phyloP scores from a whole-genome alignment of 106 monocot genomes.

The Platanthera guangdongensis region DNA sequence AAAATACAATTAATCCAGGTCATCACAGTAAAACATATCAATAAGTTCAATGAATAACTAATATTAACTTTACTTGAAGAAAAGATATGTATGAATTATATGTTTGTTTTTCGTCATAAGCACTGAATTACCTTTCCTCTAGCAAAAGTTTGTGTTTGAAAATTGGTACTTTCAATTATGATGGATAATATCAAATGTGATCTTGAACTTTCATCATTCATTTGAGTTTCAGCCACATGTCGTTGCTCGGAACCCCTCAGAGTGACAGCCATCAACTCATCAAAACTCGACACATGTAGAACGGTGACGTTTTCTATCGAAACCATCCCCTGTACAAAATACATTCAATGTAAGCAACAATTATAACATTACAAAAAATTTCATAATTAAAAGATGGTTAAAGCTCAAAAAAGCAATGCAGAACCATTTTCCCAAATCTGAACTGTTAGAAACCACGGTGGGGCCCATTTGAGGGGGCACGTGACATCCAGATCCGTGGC shows the following conservation, averaged over 20 bases:
- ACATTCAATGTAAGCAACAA: neutral
- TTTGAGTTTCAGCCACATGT: conserved; percentile 76
- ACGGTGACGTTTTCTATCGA: conserved; percentile 76
- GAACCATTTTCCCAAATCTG: neutral
- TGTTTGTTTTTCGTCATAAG: neutral
- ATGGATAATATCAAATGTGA: conserved; percentile 93
- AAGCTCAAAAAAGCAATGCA: neutral
- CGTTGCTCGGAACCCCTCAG: conserved; percentile 72
- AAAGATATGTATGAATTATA: neutral
- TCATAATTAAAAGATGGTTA: neutral
- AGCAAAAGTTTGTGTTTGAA: conserved; percentile 79
- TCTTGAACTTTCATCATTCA: conserved; percentile 99
- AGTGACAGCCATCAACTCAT: conserved; percentile 60
- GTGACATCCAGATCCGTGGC: too few relatives aligned
- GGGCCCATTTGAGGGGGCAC: too few relatives aligned
- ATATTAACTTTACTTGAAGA: neutral
- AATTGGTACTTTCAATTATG: conserved; percentile 91
- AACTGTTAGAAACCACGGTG: too few relatives aligned
- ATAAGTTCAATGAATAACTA: conserved; percentile 1
- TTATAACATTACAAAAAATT: neutral
- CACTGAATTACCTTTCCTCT: conserved; percentile 77
- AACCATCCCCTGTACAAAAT: conserved; percentile 75
- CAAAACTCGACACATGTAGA: conserved; percentile 56
- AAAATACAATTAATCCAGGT: neutral
- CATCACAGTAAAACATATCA: neutral